Conservation (phyloP, 495 filamentous ascomycete genomes). For the Neurospora sublineolata region DNA sequence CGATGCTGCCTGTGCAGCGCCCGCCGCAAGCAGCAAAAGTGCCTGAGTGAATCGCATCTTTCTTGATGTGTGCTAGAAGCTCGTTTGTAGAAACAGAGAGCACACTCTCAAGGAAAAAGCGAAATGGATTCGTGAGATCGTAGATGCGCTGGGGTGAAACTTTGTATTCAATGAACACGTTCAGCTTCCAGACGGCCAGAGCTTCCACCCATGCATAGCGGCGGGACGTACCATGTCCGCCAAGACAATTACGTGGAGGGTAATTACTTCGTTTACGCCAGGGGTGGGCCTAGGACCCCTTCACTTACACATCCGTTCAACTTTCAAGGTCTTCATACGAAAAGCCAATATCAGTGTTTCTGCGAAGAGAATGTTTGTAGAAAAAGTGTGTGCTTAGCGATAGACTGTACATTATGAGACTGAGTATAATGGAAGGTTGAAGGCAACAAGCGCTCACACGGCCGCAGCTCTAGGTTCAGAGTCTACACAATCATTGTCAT, state of each 20-base stretch:
- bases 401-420: too few species aligned
- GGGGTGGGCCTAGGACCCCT: neutral
- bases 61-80: slow-evolving; percentile 6
- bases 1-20: slow-evolving; percentile 48
- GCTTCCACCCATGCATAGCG: slow-evolving; percentile 3
- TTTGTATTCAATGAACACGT: slow-evolving; percentile 20
- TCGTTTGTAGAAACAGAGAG: slow-evolving; percentile 1
- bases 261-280: neutral
- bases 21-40: slow-evolving; percentile 34
- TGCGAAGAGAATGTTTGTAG: too few species aligned
- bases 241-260: slow-evolving; percentile 8
- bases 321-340: too few species aligned
- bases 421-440: too few species aligned
- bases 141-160: neutral
- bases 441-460: too few species aligned
- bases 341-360: too few species aligned
- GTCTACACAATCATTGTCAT: too few species aligned
- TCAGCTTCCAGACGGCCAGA: slow-evolving; percentile 11
- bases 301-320: neutral
- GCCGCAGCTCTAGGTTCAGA: too few species aligned
- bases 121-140: neutral
- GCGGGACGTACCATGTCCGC: slow-evolving; percentile 2
- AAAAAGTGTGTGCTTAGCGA: too few species aligned
- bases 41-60: slow-evolving; percentile 40
- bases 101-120: neutral